Base-by-base conservation (phyloP, 768 basidiomycete species). In the Cystobasidium tubakii region DNA sequence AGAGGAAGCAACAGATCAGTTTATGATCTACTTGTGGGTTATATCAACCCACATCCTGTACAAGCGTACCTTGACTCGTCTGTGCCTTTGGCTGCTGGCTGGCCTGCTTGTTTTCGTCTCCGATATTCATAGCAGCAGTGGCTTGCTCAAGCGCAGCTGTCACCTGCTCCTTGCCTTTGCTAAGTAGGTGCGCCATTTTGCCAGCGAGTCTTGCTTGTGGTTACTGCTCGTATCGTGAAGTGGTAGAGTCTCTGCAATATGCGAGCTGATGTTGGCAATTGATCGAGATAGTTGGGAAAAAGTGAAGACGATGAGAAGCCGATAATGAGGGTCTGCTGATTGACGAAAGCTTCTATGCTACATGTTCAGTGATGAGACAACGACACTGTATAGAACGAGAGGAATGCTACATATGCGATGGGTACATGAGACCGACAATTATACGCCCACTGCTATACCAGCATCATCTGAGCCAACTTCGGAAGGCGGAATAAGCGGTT, bases 81-180 rank as follows among this genome's bases (percentile, higher is more conserved):
- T 36, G 27, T 31, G 31, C 34, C 39, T 72, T 72, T 69, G 31
- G 44, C 46, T 55, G 55, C 64, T 64, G 27, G 23, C 36, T 15
- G 19, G 29, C 43, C 46, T 39, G 57, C 34, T 66, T 10, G 46
- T 19, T 42, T 12, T 69, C 36, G 19, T 42, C 33, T 33, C 39
- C 34, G 19, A 74, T 36, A 44, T 33, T 29, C 66, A 74, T 55
- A 23, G 77, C 77, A 3, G 73, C 78, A 0, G 78, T 77, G 6
- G 77, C 78, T 53, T 76, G 66, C 46, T 62, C 13, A 23, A 79
- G 76, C 6, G 78, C 78, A 21, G 70, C 77, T 25, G 64, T 67
- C 21, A 79, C 77, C 62, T 73, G 67, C 10, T 77, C 77, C 12
- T 66, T 70, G 17, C 75, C 55, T 72, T 79, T 79, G 67, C 33